Conservation (phyloP, 306 rosid species). For the Vigna nakashimae region DNA sequence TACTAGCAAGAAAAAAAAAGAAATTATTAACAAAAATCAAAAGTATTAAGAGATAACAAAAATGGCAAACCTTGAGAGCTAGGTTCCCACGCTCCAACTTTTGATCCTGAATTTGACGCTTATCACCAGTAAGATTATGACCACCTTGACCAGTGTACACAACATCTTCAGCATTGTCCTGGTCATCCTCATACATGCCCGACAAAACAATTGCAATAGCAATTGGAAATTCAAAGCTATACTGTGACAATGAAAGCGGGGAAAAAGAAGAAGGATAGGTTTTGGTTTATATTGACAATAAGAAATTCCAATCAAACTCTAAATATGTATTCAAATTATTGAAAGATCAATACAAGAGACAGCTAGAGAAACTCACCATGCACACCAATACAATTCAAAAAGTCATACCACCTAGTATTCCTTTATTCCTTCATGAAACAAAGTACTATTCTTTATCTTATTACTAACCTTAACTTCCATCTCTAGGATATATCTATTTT, state of each 20-base stretch:
- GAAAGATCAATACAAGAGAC: neutral
- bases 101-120: slow-evolving; percentile 84
- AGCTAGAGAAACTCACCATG: neutral
- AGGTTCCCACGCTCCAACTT: slow-evolving; percentile 81
- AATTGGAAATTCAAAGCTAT: slow-evolving; percentile 65
- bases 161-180: slow-evolving; percentile 93
- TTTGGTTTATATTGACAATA: slow-evolving; percentile 1
- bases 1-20: neutral
- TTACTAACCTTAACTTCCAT: too few species aligned
- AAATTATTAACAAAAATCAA: neutral
- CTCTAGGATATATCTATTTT: too few species aligned
- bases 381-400: too few species aligned
- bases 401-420: too few species aligned
- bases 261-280: slow-evolving; percentile 1
- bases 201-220: slow-evolving; percentile 93
- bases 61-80: slow-evolving; percentile 83
- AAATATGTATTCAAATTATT: neutral
- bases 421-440: too few species aligned
- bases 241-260: slow-evolving; percentile 51
- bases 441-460: too few species aligned
- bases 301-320: neutral
- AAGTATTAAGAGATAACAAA: slow-evolving; percentile 2
- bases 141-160: slow-evolving; percentile 99
- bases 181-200: slow-evolving; percentile 96
- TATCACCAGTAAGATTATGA: slow-evolving; percentile 82